These are phyloP conservation scores for Sugiyamaella xylanicola DNA, from an alignment of 1,139 yeast genomes.

Conservation along the genomic window DNA sequence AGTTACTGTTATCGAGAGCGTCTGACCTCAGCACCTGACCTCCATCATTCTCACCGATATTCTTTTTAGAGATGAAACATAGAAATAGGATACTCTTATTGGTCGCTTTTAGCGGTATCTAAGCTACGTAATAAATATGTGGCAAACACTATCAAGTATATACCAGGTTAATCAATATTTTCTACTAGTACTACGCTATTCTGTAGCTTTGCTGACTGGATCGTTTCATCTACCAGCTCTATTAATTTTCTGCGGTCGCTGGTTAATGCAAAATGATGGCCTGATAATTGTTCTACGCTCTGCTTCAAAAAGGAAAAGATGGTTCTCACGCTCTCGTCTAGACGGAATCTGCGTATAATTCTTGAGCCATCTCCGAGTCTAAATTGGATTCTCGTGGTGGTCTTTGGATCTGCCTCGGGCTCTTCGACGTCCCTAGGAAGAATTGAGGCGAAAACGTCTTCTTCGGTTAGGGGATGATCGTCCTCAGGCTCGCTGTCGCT, in stretches of 20 bases:
- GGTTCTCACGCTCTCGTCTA: constrained; percentile 58
- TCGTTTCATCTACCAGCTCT: constrained; percentile 57
- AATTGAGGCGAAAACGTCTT: constrained; percentile 50
- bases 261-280: constrained; percentile 61
- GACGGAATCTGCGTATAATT: constrained; percentile 68
- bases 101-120: background rate
- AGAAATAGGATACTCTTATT: too few relatives aligned
- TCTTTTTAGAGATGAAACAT: too few relatives aligned
- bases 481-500: constrained; percentile 19
- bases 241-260: constrained; percentile 66
- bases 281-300: constrained; percentile 53
- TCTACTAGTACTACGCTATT: constrained; percentile 84
- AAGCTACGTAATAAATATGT: background rate
- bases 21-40: background rate
- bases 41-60: too few relatives aligned
- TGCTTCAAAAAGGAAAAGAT: constrained; percentile 63
- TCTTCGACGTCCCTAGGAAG: constrained; percentile 57
- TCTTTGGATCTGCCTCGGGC: constrained; percentile 54
- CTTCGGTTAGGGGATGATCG: constrained; percentile 30
- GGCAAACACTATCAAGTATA: background rate
- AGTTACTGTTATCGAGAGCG: background rate
- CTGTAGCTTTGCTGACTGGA: constrained; percentile 75
- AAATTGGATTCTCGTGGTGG: constrained; percentile 79
- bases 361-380: constrained; percentile 86
- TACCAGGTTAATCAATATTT: constrained; percentile 35